These are phyloP conservation scores for Hypericum perforatum DNA, from an alignment of 345 rosid genomes.

Conservation along the genomic window DNA sequence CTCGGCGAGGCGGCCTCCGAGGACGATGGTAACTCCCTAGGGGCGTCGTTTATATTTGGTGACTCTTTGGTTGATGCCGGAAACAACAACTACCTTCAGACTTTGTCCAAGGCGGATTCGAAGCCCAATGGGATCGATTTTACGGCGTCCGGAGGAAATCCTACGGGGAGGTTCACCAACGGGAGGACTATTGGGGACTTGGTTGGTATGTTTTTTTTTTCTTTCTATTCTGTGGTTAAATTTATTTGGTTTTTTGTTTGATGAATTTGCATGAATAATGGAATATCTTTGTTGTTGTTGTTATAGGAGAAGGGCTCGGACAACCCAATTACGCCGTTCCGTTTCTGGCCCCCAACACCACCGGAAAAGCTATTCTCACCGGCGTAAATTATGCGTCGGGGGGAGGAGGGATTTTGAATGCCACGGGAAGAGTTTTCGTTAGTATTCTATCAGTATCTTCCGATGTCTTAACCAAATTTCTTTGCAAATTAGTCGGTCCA, in stretches of 20 bases:
- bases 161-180: constrained; percentile 86
- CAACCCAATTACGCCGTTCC: constrained; percentile 58
- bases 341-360: constrained; percentile 62
- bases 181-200: constrained; percentile 88
- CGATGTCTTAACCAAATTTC: not conserved
- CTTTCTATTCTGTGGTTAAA: not conserved
- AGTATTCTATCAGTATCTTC: constrained; percentile 6
- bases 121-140: constrained; percentile 88
- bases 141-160: constrained; percentile 54
- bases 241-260: not conserved
- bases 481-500: not conserved
- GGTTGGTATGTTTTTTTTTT: constrained; percentile 33
- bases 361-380: constrained; percentile 49
- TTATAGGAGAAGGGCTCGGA: constrained; percentile 70
- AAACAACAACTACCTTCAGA: constrained; percentile 67
- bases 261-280: not conserved
- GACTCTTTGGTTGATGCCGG: constrained; percentile 91
- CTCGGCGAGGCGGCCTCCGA: constrained; percentile 13
- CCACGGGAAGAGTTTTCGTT: constrained; percentile 86
- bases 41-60: constrained; percentile 71
- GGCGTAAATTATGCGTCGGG: constrained; percentile 96
- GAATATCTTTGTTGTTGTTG: not conserved
- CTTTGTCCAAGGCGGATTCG: constrained; percentile 70
- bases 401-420: constrained; percentile 87
- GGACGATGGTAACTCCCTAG: constrained; percentile 14